Base-by-base conservation (phyloP, 306 rosid species). In the Trifolium dubium region DNA sequence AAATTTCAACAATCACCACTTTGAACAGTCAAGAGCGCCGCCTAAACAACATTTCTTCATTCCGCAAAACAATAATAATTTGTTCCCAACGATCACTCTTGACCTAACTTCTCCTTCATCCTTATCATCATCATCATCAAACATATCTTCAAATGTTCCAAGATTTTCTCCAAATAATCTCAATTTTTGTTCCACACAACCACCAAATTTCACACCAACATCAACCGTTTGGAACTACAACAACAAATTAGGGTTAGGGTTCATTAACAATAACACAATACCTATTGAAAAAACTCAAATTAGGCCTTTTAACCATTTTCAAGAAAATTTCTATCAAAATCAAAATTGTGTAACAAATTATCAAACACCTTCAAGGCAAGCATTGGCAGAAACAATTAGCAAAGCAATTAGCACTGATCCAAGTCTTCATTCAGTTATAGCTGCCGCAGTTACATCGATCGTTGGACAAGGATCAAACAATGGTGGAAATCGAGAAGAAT, bases 401-500 rank as follows among this genome's bases (percentile, higher is more conserved):
- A 86, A 84, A 56, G 93, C 89, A 71, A 88, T 88, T 40, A 85
- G 81, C 0, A 73, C 83, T 0, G 84, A 88, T 67, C 88, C 88
- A 3, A 79, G 82, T 64, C 85, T 88, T 84, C 82, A 76, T 8
- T 86, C 89, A 0, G 78, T 77, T 0, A 81, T 88, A 69, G 88
- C 86, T 18, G 85, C 88, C 35, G 88, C 93, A 12, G 85, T 88
- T 67, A 78, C 93, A 54, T 82, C 93, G 7, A 64, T 88, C 58
- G 85, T 83, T 2, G 89, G 85, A 50, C 75, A 79, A 41, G 73
- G 84, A 66, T 83, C 86, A 72, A n/a, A 73, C 64, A 71, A 23
- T 30, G 63, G 51, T 43, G 55, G 70, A 54, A 77, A 64, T 50
- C 60, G 10, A 66, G 55, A 67, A 30, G 72, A 67, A 53, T 30